A percentile compares a stretch with the other conserved stretches of the same genome.
These are phyloP conservation scores for Cicer judaicum DNA, from an alignment of 306 rosid genomes.

Conservation along the genomic window DNA sequence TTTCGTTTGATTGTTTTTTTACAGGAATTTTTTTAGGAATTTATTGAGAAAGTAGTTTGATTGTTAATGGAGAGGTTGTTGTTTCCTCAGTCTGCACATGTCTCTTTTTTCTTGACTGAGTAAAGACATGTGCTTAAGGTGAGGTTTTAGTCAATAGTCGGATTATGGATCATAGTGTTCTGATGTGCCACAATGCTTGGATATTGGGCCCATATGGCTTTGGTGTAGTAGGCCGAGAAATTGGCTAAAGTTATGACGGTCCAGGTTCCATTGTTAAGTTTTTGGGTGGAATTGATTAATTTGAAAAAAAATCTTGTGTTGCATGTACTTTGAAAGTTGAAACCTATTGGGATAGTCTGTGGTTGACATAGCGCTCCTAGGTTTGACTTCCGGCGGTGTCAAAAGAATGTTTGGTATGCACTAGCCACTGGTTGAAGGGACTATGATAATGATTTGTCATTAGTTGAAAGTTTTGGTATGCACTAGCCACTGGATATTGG, in stretches of 20 bases:
- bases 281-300: slow-evolving; percentile 3
- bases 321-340: too few species aligned
- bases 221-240: too few species aligned
- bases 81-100: too few species aligned
- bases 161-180: too few species aligned
- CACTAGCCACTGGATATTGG: background rate
- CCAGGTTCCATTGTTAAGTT: background rate
- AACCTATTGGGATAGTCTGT: background rate
- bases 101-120: too few species aligned
- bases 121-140: too few species aligned
- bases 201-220: too few species aligned
- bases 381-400: background rate
- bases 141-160: too few species aligned
- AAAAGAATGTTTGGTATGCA: background rate
- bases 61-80: background rate
- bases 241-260: too few species aligned
- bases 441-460: background rate
- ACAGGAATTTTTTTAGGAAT: background rate
- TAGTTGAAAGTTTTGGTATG: background rate
- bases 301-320: background rate
- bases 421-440: background rate
- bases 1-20: background rate
- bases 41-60: background rate
- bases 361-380: background rate
- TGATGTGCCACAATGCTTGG: too few species aligned